phyloP scores from a whole-genome alignment of 2,329 filamentous ascomycete genomes.

The Xylariales sp. region DNA sequence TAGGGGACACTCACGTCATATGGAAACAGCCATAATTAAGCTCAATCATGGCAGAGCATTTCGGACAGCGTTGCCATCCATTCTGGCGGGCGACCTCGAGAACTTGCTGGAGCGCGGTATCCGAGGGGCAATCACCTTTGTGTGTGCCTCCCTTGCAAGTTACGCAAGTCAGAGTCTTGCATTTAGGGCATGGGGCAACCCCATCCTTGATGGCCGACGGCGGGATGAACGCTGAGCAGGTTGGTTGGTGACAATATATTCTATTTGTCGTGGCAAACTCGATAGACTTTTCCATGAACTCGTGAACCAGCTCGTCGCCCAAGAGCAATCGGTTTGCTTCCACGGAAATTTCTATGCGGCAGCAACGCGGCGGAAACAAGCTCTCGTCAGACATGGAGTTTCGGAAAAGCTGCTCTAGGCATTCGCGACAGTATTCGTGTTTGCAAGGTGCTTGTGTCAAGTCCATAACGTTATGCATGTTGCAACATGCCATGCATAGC shows the following conservation, averaged over 20 bases:
- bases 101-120: constrained; percentile 54
- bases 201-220: constrained; percentile 47
- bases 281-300: constrained; percentile 58
- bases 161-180: constrained; percentile 59
- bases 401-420: constrained; percentile 59
- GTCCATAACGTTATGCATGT: constrained; percentile 24
- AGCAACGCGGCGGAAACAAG: constrained; percentile 67
- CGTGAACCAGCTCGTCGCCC: constrained; percentile 46
- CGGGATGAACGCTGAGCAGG: constrained; percentile 62
- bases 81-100: constrained; percentile 55
- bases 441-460: constrained; percentile 41
- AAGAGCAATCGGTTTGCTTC: constrained; percentile 53
- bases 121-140: constrained; percentile 59
- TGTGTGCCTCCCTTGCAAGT: constrained; percentile 63
- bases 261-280: constrained; percentile 61
- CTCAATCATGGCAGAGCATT: constrained; percentile 62
- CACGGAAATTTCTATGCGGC: constrained; percentile 56
- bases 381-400: constrained; percentile 60
- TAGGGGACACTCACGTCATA: constrained; percentile 60
- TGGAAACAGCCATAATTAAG: constrained; percentile 64
- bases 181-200: constrained; percentile 57
- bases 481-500: constrained; percentile 39
- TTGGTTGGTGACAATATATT: constrained; percentile 61
- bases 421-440: constrained; percentile 64
- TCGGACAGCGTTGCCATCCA: constrained; percentile 64